A percentile compares a stretch with the other conserved stretches of the same genome.
phyloP scores from a whole-genome alignment of 2,329 filamentous ascomycete genomes.

The Clonostachys byssicola region DNA sequence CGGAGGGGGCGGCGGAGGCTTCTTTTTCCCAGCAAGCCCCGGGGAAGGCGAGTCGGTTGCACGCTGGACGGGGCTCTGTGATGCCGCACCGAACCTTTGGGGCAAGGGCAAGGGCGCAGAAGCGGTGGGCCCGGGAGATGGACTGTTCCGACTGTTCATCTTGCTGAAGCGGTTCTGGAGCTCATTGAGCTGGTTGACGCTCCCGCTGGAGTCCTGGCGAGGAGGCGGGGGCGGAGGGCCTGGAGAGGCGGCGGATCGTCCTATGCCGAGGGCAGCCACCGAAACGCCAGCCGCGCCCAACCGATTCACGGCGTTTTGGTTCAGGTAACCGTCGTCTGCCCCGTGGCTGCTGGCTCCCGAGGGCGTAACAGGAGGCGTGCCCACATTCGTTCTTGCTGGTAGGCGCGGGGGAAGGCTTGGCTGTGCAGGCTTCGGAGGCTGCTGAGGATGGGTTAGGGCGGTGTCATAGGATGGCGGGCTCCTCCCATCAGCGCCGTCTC shows the following conservation, averaged over 20 bases:
- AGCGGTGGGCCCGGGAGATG: constrained; percentile 50
- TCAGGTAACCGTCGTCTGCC: constrained; percentile 26
- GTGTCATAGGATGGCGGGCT: constrained; percentile 21
- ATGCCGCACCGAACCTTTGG: constrained; percentile 54
- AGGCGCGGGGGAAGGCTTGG: constrained; percentile 70
- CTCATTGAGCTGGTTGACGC: constrained; percentile 50
- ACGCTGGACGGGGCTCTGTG: constrained; percentile 2
- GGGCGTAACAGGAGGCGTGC: constrained; percentile 26
- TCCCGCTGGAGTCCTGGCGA: constrained; percentile 6
- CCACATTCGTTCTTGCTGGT: constrained; percentile 40
- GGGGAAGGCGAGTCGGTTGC: constrained; percentile 6
- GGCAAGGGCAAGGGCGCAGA: constrained; percentile 56
- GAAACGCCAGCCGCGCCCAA: constrained; percentile 72
- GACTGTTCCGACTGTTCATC: constrained; percentile 31
- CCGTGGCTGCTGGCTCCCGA: constrained; percentile 24
- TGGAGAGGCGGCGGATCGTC: constrained; percentile 25
- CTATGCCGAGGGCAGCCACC: constrained; percentile 75
- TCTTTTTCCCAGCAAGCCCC: constrained; percentile 40
- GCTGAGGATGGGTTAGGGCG: constrained; percentile 12
- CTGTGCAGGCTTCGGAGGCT: constrained; percentile 25
- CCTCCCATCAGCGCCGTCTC: constrained; percentile 30
- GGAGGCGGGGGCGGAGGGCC: constrained; percentile 15
- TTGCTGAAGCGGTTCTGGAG: constrained; percentile 65
- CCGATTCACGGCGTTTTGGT: constrained; percentile 57
- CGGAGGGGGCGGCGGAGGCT: constrained; percentile 44